These are phyloP conservation scores for Geranium incanum DNA, from an alignment of 441 rosid genomes.

Conservation along the genomic window DNA sequence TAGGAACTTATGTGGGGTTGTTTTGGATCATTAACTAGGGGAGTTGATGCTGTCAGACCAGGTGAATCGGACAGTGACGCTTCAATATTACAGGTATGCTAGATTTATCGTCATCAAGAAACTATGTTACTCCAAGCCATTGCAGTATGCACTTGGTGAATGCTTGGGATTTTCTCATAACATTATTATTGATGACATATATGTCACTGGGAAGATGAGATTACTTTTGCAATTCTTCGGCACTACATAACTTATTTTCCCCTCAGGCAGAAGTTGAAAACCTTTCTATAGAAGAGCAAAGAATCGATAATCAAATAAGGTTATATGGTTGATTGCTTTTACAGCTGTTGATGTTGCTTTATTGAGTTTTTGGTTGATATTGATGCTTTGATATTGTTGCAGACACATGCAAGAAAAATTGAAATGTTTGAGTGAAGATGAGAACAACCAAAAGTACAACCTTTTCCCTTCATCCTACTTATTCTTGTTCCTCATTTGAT, in stretches of 20 bases:
- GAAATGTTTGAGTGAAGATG: conserved; percentile 66
- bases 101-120: neutral
- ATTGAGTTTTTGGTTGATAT: conserved; percentile 25
- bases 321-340: conserved; percentile 28
- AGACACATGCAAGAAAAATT: conserved; percentile 76
- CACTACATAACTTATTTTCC: neutral
- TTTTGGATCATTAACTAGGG: conserved; percentile 49
- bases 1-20: conserved; percentile 28
- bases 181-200: neutral
- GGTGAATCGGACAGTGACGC: conserved; percentile 49
- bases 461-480: conserved; percentile 15
- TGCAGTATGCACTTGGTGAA: neutral
- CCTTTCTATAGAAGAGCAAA: conserved; percentile 57
- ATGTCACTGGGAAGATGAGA: neutral
- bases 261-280: conserved; percentile 70
- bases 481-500: conserved; percentile 4
- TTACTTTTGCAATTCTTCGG: neutral
- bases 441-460: conserved; percentile 62
- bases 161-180: neutral
- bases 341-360: conserved; percentile 16
- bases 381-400: conserved; percentile 33
- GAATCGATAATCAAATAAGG: conserved; percentile 78
- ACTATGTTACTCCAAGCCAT: neutral
- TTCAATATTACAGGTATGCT: conserved; percentile 54
- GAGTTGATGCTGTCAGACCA: conserved; percentile 52